Base-by-base conservation (phyloP, 805 yeast species). In the Yamadazyma philogaea region DNA sequence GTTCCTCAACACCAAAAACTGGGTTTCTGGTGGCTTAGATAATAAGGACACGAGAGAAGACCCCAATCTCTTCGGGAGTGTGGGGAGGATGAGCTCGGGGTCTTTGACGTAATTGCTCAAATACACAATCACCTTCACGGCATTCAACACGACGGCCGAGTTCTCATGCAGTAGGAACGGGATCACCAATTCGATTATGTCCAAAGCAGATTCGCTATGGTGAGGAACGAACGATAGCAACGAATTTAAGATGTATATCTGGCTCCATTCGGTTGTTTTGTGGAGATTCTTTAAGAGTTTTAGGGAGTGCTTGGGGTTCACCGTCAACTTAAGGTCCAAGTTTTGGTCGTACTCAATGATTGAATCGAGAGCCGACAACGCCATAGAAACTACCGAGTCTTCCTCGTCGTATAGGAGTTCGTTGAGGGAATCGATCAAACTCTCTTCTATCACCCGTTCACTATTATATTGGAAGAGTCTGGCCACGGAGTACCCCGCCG, bases 141-240 rank as follows among this genome's bases (percentile, higher is more conserved):
- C 73, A 52, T 87, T 89, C 45, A 89, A 60, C 0, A 85, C 91
- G 8, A 90, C 93, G 0, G 93, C 75, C 0, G 95, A 70, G 60
- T 87, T 89, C 14, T 81, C 82, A 57, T 87, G 95, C 54, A 81
- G 95, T 18, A 91, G 64, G 31, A 82, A 78, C 0, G 96, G 89
- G 6, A 84, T 59, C 3, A 79, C 68, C 11, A 74, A 65, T 30
- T 84, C 91, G 18, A 87, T 78, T 53, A 90, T 55, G 3, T 70
- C 68, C 33, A 77, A 63, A 0, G 96, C 88, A 30, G 84, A 91
- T 1, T 68, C 69, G n/a, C 78, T 66, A 0, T 74, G 67, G 48
- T 81, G 79, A 2, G 98, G 97, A 1, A 83, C 83, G 58, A 74
- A 87, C 6, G 78, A 64, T 72, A 80, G 71, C 31, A 90, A 57